Base-by-base conservation (phyloP, 495 filamentous ascomycete genomes). In the Halenospora varia region DNA sequence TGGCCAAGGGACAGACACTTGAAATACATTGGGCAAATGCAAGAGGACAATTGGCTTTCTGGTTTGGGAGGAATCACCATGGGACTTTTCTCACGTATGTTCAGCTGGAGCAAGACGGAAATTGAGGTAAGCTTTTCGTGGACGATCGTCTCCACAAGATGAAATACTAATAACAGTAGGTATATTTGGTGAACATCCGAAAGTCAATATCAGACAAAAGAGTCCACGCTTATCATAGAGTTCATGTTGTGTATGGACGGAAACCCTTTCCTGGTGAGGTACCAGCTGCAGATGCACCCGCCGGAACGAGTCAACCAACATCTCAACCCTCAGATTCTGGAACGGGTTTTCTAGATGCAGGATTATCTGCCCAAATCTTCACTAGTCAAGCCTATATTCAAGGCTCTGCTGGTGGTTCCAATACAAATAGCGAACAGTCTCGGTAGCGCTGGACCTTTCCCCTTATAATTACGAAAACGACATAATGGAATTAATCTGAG, bases 121-220 rank as follows among this genome's bases (percentile, higher is more conserved):
- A 64, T 64, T 42, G 65, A 67, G 59, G 64, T 66, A 56, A 20
- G 29, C 42, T 18, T 13, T 42, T 18, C 8, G 2, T 24, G 24
- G 52, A 2, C 24, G 17, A n/a, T n/a, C 10, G 3, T 35, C 42
- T 18, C 26, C 44, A 47, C 44, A 8, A 47, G 9, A 25, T n/a
- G 11, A 10, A 10, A 10, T 9, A 51, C 48, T 51, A 9, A 25
- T 22, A 10, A 6, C 25, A 10, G 6, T 45, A 86, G 70, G 79
- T 84, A 22, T 82, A 80, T 15, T 72, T 87, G 11, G 80, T 85
- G 25, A 72, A 80, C 49, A 81, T 85, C 4, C 71, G 84, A 40
- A 79, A 77, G 48, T 71, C 74, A 47, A 71, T 88, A 18, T 75
- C 77, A 20, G 73, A 86, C 63, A 68, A 70, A 17, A 70, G 67